Percentiles rank a stretch among this genome's conserved stretches.
These are phyloP conservation scores for Aspergillus novoparasiticus DNA, from an alignment of 2,329 filamentous ascomycete species.

Conservation along the genomic window DNA sequence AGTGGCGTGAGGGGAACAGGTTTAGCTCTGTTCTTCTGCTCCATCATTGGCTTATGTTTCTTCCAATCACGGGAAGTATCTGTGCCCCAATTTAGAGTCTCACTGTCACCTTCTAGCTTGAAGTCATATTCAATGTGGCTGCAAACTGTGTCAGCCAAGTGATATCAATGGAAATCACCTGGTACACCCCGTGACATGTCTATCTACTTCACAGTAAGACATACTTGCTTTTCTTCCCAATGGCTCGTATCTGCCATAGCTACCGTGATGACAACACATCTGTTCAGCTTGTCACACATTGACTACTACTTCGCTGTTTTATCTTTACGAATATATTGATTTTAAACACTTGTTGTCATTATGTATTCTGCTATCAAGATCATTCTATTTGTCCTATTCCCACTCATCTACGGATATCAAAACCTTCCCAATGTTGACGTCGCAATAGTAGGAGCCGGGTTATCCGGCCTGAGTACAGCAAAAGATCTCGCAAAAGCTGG, in stretches of 20 bases:
- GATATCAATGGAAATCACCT: background rate
- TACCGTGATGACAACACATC: background rate
- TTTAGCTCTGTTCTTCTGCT: conserved; percentile 1
- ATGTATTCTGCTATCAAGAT: background rate
- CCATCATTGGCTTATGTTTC: conserved; percentile 1
- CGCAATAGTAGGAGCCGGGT: conserved; percentile 9
- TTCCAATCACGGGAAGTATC: background rate
- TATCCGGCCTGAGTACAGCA: conserved; percentile 10
- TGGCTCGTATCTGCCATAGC: background rate
- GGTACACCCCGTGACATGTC: background rate
- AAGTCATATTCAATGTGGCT: background rate
- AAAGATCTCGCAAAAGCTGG: conserved; percentile 14
- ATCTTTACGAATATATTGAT: background rate
- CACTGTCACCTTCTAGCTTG: too few species aligned
- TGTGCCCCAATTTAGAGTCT: background rate
- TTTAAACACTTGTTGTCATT: background rate
- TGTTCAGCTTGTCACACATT: background rate
- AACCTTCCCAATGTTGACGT: conserved; percentile 3
- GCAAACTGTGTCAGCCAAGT: background rate
- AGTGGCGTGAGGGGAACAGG: background rate
- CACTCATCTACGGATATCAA: background rate
- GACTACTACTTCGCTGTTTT: background rate
- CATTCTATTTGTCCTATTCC: background rate
- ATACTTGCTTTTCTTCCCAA: background rate
- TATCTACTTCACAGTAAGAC: background rate